Evolutionary conservation across 2,329 filamentous ascomycete genomes (phyloP), one percentile per base, ranked within the genome.

Genomic region (Verticillium alfalfae): DNA sequence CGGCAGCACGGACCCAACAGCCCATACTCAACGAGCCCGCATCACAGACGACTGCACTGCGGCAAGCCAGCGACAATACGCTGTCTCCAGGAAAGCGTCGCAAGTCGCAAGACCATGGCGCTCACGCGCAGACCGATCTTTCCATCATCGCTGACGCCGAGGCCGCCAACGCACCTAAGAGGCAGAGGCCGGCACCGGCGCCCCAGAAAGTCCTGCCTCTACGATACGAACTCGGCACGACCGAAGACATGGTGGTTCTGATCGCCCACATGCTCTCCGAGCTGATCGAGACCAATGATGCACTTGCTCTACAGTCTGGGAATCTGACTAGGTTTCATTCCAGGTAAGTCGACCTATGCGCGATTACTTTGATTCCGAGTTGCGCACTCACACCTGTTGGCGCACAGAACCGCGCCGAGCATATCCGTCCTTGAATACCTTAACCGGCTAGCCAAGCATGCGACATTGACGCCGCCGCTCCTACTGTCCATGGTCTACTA

Each of bases 401-500:
- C 34, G 38, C 54, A 7, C 60, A 85, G 83, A 66, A 86, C 84
- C 3, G 77, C 95, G 1, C 95, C 95, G 8, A 93, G 91, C 59
- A 99, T 99, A 63, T 97, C 93, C 34, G 94, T 99, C 37, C 83
- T 89, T 64, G 95, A 99, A 73, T 99, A 99, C 73, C 84, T 99
- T 39, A 91, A 95, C 70, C 89, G 95, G 65, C 82, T 99, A 62
- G 95, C 96, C 31, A 92, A 93, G 63, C 95, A 99, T 73, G 95
- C 95, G 34, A 97, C 94, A 0, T 83, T 99, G 3, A 93, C 92
- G 7, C 93, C 95, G 13, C 94, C 95, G 0, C 89, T 99, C 58
- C 83, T 99, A n/a, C 85, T 99, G 39, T 95, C 93, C 68, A 98
- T 99, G 92, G 95, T 99, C 62, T 99, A 96, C 73, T 99, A 98